phyloP scores from a whole-genome alignment of 2,329 filamentous ascomycete species.

The Stachybotrys elegans region DNA sequence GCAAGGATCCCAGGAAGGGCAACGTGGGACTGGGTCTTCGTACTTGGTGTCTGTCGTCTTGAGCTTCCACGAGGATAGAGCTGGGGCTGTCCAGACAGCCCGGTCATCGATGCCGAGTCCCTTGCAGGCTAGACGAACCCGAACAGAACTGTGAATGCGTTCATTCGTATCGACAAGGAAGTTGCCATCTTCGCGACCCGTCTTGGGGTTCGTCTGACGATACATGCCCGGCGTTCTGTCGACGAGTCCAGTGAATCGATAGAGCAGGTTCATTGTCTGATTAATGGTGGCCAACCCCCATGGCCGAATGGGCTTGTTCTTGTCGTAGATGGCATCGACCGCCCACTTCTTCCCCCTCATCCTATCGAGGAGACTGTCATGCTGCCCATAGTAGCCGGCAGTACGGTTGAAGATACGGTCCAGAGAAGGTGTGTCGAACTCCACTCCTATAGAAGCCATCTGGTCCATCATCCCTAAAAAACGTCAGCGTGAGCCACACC shows the following conservation, averaged over 20 bases:
- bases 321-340: slow-evolving; percentile 39
- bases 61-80: slow-evolving; percentile 40
- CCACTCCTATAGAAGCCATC: slow-evolving; percentile 43
- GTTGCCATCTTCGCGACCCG: slow-evolving; percentile 25
- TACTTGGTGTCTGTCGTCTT: slow-evolving; percentile 26
- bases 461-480: slow-evolving; percentile 52
- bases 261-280: slow-evolving; percentile 32
- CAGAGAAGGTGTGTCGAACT: slow-evolving; percentile 39
- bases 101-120: slow-evolving; percentile 46
- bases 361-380: too few relatives aligned
- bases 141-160: slow-evolving; percentile 48
- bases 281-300: slow-evolving; percentile 44
- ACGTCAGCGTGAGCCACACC: too few relatives aligned
- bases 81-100: slow-evolving; percentile 39
- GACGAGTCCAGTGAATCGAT: slow-evolving; percentile 37
- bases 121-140: slow-evolving; percentile 45
- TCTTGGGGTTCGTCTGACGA: slow-evolving; percentile 36
- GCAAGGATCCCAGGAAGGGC: slow-evolving; percentile 25
- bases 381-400: slow-evolving; percentile 27
- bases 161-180: slow-evolving; percentile 50
- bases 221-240: slow-evolving; percentile 44
- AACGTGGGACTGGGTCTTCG: slow-evolving; percentile 27
- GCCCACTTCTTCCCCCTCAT: slow-evolving; percentile 44
- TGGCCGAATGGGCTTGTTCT: slow-evolving; percentile 41
- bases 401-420: slow-evolving; percentile 33